Conservation (phyloP, 208 protist species). For the Acanthamoeba lenticulata region DNA sequence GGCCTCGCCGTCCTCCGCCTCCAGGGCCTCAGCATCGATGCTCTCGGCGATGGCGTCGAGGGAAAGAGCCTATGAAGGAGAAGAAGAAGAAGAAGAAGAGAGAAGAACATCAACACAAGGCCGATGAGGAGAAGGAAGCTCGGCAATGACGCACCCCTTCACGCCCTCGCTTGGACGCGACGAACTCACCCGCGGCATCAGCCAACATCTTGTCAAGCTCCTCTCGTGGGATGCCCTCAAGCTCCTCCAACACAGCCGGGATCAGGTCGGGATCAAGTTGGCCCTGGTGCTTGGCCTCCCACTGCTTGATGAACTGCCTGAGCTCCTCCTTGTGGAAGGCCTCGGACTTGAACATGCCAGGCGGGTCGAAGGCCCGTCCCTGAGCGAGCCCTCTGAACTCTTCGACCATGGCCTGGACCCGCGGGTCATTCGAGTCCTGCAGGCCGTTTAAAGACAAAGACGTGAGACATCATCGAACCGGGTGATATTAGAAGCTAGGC, state of each 20-base stretch:
- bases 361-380: background rate
- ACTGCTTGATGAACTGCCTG: background rate
- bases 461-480: no score
- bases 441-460: no score
- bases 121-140: no score
- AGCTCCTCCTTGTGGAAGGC: constrained; percentile 11
- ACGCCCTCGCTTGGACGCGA: background rate
- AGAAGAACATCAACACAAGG: no score
- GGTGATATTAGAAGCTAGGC: background rate
- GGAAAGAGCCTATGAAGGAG: no score
- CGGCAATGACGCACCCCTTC: background rate
- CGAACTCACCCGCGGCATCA: background rate
- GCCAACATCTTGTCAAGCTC: background rate
- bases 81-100: no score
- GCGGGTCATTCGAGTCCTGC: background rate
- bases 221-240: background rate
- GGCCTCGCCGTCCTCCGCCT: no score
- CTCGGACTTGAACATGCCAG: background rate
- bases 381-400: background rate
- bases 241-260: background rate
- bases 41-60: no score
- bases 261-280: background rate
- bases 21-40: no score
- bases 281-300: background rate
- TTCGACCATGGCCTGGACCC: background rate